Conservation (phyloP, 1,284 basidiomycete genomes). For the Garcileccinum viscosum region DNA sequence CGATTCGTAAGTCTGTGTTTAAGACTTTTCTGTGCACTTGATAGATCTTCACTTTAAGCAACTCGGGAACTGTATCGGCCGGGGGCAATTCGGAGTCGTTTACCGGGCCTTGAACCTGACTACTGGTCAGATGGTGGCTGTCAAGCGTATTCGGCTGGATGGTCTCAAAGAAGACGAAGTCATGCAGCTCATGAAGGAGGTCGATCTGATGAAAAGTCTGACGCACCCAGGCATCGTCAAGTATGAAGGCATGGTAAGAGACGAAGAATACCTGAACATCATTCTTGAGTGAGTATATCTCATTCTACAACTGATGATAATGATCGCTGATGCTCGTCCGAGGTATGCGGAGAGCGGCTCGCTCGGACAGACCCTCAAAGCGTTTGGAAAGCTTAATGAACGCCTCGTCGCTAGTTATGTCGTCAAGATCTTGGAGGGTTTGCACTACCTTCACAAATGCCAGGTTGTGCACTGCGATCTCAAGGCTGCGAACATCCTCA, state of each 20-base stretch:
- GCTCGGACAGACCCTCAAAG: constrained; percentile 86
- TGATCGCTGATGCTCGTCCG: constrained; percentile 21
- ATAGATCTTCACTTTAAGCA: constrained; percentile 58
- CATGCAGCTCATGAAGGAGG: constrained; percentile 87
- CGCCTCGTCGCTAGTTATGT: constrained; percentile 88
- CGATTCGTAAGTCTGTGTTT: constrained; percentile 74
- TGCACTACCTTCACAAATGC: constrained; percentile 86
- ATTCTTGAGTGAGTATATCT: constrained; percentile 80
- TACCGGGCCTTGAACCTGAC: constrained; percentile 92
- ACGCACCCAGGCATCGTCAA: constrained; percentile 94
- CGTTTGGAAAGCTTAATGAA: constrained; percentile 92
- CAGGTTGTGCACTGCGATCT: constrained; percentile 91
- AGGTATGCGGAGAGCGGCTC: constrained; percentile 96
- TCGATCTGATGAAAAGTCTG: constrained; percentile 86
- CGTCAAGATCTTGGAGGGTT: constrained; percentile 90
- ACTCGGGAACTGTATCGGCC: constrained; percentile 94
- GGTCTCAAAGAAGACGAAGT: constrained; percentile 88
- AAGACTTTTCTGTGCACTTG: constrained; percentile 1
- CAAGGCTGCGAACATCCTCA: constrained; percentile 98
- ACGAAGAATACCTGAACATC: constrained; percentile 86
- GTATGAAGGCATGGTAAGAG: constrained; percentile 94
- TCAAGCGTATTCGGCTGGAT: constrained; percentile 88
- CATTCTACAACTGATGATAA: constrained; percentile 13
- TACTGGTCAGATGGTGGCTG: constrained; percentile 93
- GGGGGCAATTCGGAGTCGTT: constrained; percentile 95